phyloP scores from a whole-genome alignment of 2,329 filamentous ascomycete genomes.

The Fusarium ramigenum region DNA sequence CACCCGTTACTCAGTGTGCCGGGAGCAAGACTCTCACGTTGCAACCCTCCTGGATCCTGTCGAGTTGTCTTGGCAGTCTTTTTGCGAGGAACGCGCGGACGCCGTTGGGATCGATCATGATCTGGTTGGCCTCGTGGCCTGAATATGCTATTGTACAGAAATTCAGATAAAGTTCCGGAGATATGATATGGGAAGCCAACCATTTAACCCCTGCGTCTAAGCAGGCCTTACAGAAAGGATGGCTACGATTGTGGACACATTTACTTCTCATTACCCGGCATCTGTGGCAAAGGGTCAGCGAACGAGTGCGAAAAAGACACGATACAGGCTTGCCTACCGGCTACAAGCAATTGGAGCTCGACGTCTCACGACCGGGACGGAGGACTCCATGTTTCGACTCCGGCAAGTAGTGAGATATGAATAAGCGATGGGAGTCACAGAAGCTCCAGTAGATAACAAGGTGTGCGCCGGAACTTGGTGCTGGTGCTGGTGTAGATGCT shows the following conservation, averaged over 20 bases:
- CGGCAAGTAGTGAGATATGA: slow-evolving; percentile 2
- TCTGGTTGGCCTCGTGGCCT: slow-evolving; percentile 63
- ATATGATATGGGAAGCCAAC: slow-evolving; percentile 47
- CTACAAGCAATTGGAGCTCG: slow-evolving; percentile 63
- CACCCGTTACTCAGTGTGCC: slow-evolving; percentile 52
- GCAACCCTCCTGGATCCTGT: slow-evolving; percentile 50
- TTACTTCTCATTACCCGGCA: slow-evolving; percentile 67
- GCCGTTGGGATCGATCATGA: slow-evolving; percentile 64
- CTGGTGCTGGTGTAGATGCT: background rate
- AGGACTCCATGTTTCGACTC: slow-evolving; percentile 8
- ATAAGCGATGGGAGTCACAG: background rate
- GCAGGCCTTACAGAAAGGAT: slow-evolving; percentile 62
- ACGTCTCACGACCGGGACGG: slow-evolving; percentile 53
- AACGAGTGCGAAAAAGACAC: background rate
- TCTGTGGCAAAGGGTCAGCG: slow-evolving; percentile 45
- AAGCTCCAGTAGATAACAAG: background rate
- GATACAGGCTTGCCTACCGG: slow-evolving; percentile 51
- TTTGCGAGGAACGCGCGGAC: slow-evolving; percentile 56
- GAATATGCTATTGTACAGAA: slow-evolving; percentile 54
- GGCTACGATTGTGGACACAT: slow-evolving; percentile 60
- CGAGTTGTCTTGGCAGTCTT: slow-evolving; percentile 58
- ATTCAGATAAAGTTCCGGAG: background rate
- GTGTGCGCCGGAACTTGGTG: background rate
- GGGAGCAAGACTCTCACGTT: slow-evolving; percentile 46
- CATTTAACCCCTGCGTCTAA: slow-evolving; percentile 61